phyloP scores from a whole-genome alignment of 1,284 basidiomycete genomes.

The Thelephora terrestris region DNA sequence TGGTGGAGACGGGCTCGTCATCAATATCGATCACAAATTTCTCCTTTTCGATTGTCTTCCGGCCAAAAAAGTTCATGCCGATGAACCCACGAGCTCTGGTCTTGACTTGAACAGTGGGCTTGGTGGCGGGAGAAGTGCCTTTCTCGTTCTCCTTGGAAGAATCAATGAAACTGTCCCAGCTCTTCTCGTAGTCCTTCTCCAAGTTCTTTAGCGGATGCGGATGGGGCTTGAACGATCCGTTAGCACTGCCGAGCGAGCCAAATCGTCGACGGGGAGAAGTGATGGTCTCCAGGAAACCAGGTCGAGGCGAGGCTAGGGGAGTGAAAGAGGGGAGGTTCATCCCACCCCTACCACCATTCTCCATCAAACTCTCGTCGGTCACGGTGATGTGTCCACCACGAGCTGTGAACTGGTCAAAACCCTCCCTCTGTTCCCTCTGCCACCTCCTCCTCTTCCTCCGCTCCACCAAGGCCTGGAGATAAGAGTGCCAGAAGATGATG shows the following conservation, averaged over 20 bases:
- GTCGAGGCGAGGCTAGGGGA: slow-evolving; percentile 35
- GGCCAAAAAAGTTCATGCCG: slow-evolving; percentile 19
- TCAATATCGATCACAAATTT: slow-evolving; percentile 5
- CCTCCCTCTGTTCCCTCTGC: slow-evolving; percentile 39
- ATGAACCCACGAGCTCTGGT: slow-evolving; percentile 11
- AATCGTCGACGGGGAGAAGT: slow-evolving; percentile 15
- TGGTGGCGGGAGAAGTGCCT: slow-evolving; percentile 8
- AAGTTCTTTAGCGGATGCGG: slow-evolving; percentile 22
- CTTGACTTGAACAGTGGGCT: slow-evolving; percentile 1
- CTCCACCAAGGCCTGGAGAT: slow-evolving; percentile 37
- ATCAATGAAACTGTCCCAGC: slow-evolving; percentile 44
- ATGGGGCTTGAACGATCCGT: slow-evolving; percentile 7
- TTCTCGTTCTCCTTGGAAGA: slow-evolving; percentile 16
- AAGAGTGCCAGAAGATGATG: slow-evolving; percentile 60
- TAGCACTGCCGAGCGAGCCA: slow-evolving; percentile 19
- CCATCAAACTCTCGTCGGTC: slow-evolving; percentile 8
- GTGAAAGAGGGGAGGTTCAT: slow-evolving; percentile 35
- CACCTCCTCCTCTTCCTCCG: slow-evolving; percentile 38
- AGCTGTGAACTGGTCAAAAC: slow-evolving; percentile 32
- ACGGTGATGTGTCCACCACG: slow-evolving; percentile 10
- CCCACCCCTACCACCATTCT: slow-evolving; percentile 20
- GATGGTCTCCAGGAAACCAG: slow-evolving; percentile 32
- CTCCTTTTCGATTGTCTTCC: slow-evolving; percentile 11
- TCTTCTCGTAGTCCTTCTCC: slow-evolving; percentile 29
- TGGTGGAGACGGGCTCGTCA: background rate